These are phyloP conservation scores for Myxozyma geophila DNA, from an alignment of 805 yeast species.

Conservation along the genomic window DNA sequence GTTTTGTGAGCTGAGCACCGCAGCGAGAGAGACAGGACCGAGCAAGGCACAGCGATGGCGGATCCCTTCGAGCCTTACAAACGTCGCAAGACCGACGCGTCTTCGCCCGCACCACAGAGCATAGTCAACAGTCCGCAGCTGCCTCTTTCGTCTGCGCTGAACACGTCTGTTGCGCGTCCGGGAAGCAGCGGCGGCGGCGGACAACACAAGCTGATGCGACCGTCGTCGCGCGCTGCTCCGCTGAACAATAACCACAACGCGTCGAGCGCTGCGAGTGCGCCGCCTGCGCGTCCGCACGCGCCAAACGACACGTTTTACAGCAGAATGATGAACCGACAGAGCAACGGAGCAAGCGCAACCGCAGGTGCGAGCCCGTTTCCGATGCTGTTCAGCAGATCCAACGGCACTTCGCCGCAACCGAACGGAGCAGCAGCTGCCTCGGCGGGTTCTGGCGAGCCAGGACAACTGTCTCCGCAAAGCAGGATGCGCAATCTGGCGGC, in stretches of 20 bases:
- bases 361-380: constrained; percentile 24
- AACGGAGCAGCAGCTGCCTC: neutral
- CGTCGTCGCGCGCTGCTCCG: constrained; percentile 12
- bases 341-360: neutral
- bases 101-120: neutral
- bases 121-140: neutral
- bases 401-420: neutral
- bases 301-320: constrained; percentile 23
- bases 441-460: neutral
- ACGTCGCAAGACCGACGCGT: constrained; percentile 20
- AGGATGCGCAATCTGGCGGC: constrained; percentile 24
- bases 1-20: neutral
- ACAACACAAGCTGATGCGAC: constrained; percentile 5
- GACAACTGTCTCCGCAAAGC: constrained; percentile 13
- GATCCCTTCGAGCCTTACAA: constrained; percentile 17
- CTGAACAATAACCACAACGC: constrained; percentile 2
- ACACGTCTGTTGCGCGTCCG: neutral
- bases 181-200: neutral
- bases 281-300: constrained; percentile 2
- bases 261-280: neutral
- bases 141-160: constrained; percentile 1
- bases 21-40: neutral
- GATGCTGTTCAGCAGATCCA: constrained; percentile 22
- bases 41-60: constrained; percentile 4
- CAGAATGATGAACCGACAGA: constrained; percentile 12